Conservation (phyloP, 1,284 basidiomycete genomes). For the Naganishia liquefaciens region DNA sequence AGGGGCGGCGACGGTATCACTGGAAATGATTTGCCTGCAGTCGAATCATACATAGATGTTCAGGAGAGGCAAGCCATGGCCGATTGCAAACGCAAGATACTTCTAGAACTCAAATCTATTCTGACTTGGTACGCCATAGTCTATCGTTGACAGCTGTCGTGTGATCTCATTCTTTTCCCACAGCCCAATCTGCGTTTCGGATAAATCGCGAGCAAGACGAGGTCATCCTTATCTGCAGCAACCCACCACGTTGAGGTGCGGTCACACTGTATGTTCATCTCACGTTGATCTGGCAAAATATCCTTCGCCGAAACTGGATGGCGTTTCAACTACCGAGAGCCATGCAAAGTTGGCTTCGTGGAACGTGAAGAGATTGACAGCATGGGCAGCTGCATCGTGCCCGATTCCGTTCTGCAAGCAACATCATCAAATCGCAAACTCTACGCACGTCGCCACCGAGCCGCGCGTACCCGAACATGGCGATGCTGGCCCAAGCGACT, state of each 20-base stretch:
- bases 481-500: too few species aligned
- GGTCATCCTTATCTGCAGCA: constrained; percentile 46
- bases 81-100: constrained; percentile 31
- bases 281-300: constrained; percentile 47
- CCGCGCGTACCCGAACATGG: not conserved
- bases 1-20: constrained; percentile 41
- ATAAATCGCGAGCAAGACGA: constrained; percentile 44
- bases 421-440: not conserved
- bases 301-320: constrained; percentile 40
- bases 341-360: constrained; percentile 21
- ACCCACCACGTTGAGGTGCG: constrained; percentile 62
- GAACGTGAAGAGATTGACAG: constrained; percentile 35
- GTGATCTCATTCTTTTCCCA: constrained; percentile 1
- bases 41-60: not conserved
- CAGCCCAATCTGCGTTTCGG: constrained; percentile 52
- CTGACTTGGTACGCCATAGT: constrained; percentile 38
- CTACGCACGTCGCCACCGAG: not conserved
- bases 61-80: constrained; percentile 18
- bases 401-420: constrained; percentile 44
- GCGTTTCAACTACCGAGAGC: constrained; percentile 28
- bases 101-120: constrained; percentile 37
- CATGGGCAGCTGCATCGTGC: constrained; percentile 46
- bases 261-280: constrained; percentile 60
- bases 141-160: not conserved
- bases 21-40: constrained; percentile 33